Conservation (phyloP, 805 yeast genomes). For the Torulaspora quercuum region DNA sequence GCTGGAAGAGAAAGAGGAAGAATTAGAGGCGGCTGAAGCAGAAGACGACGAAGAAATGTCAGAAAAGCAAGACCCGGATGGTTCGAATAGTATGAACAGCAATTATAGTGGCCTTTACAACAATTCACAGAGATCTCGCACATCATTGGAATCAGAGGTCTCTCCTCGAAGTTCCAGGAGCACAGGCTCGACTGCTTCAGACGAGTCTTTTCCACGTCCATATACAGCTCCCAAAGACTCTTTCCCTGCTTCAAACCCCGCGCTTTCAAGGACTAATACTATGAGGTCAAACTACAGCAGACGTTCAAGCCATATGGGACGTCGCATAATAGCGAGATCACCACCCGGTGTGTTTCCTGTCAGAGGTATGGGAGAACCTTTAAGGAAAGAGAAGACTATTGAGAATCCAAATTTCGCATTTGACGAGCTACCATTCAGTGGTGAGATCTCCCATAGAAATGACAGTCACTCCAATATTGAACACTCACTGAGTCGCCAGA, state of each 20-base stretch:
- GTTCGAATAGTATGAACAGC: constrained; percentile 5
- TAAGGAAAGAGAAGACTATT: constrained; percentile 52
- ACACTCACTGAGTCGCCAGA: constrained; percentile 2
- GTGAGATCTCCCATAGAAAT: background rate
- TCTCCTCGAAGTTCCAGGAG: too few relatives aligned
- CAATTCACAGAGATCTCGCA: background rate
- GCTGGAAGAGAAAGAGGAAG: constrained; percentile 10
- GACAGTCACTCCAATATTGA: background rate
- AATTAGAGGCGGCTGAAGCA: constrained; percentile 7
- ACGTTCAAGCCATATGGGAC: constrained; percentile 9
- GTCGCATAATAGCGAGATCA: constrained; percentile 39
- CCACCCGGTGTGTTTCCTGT: constrained; percentile 82
- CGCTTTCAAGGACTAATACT: constrained; percentile 5
- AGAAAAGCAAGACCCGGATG: constrained; percentile 13
- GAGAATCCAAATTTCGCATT: constrained; percentile 40
- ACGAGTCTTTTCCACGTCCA: background rate
- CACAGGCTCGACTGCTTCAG: background rate
- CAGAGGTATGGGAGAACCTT: constrained; percentile 69
- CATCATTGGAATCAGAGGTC: background rate
- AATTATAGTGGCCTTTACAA: background rate
- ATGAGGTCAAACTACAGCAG: constrained; percentile 5
- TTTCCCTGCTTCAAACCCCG: background rate
- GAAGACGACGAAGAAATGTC: constrained; percentile 13
- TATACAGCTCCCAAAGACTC: constrained; percentile 2
- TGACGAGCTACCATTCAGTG: background rate